phyloP scores from a whole-genome alignment of 2,329 filamentous ascomycete genomes.

The Pseudocercospora crystallina region DNA sequence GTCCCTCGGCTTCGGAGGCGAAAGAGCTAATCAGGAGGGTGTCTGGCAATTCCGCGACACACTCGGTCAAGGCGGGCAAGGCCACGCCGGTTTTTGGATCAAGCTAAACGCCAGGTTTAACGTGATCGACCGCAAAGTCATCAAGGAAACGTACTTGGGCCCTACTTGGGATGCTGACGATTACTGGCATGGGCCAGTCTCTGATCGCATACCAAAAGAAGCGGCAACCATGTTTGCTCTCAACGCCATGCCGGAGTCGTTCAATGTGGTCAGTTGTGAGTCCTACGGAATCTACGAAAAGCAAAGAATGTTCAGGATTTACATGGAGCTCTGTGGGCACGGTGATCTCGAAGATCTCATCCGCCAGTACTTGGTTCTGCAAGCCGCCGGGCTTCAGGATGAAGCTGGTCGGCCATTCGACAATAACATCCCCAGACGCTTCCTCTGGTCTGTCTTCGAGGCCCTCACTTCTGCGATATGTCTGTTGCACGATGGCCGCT shows the following conservation, averaged over 20 bases:
- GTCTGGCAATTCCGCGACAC: too few species aligned
- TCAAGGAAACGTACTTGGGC: not conserved
- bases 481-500: constrained; percentile 6
- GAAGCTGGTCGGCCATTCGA: too few species aligned
- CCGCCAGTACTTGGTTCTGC: too few species aligned
- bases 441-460: constrained; percentile 12
- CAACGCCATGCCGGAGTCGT: not conserved
- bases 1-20: too few species aligned
- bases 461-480: constrained; percentile 7
- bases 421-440: constrained; percentile 2
- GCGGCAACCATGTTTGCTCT: not conserved
- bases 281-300: not conserved
- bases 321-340: constrained; percentile 1
- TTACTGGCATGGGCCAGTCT: not conserved
- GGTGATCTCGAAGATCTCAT: not conserved
- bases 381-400: too few species aligned
- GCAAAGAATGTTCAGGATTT: not conserved
- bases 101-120: too few species aligned
- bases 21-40: too few species aligned
- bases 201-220: not conserved
- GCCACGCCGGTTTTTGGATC: too few species aligned
- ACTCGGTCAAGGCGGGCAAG: too few species aligned
- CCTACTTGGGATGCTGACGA: not conserved
- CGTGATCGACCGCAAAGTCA: too few species aligned
- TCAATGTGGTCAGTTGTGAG: not conserved